phyloP scores from a whole-genome alignment of 176 grass and related monocot species.

The Ampelocalamus luodianensis region DNA sequence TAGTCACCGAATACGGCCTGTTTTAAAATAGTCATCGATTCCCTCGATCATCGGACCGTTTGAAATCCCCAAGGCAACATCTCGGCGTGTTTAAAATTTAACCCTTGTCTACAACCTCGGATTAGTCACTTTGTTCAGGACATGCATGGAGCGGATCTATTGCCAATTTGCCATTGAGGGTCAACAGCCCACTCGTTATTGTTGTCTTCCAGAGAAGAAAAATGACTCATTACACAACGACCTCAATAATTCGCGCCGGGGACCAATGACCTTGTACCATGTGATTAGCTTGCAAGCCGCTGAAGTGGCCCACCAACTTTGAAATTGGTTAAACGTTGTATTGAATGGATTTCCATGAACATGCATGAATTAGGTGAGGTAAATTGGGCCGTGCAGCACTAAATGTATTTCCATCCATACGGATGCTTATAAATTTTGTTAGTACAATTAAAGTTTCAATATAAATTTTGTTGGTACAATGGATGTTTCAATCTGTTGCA shows the following conservation, averaged over 20 bases:
- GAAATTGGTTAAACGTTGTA: background rate
- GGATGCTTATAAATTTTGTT: conserved; percentile 21
- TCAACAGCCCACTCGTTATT: background rate
- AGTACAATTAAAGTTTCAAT: background rate
- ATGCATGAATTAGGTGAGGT: conserved; percentile 22
- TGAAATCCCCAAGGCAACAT: conserved; percentile 32
- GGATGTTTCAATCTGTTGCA: background rate
- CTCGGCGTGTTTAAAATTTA: conserved; percentile 5
- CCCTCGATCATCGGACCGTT: background rate
- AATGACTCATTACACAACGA: no score
- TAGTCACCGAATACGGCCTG: background rate
- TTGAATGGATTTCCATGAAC: conserved; percentile 5
- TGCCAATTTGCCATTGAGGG: background rate
- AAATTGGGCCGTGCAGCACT: conserved; percentile 4
- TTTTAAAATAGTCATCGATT: background rate
- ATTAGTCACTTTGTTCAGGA: background rate
- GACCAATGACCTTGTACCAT: background rate
- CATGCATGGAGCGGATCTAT: background rate
- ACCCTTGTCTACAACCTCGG: background rate
- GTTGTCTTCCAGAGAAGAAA: background rate
- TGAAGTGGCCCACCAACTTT: background rate
- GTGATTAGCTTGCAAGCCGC: background rate
- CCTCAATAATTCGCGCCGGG: no score
- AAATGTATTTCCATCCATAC: background rate
- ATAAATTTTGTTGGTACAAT: background rate